Evolutionary conservation across 805 yeast species (phyloP).

Genomic region (Kurtzmaniella fragi): DNA sequence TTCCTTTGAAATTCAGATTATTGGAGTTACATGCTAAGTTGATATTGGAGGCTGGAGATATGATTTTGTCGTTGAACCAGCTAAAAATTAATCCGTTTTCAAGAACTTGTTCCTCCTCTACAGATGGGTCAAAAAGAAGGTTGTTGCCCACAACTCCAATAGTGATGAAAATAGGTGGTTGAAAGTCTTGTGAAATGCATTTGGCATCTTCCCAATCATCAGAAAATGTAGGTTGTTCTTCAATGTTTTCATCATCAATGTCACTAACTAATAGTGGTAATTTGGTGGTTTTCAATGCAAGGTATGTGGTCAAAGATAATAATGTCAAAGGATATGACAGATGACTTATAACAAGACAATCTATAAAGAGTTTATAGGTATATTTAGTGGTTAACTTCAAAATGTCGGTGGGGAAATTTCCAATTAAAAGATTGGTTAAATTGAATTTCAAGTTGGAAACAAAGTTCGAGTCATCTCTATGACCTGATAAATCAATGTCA

Average conservation of each 20-base stretch:
- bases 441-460: slow-evolving; percentile 60
- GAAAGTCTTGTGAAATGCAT: slow-evolving; percentile 43
- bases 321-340: slow-evolving; percentile 78
- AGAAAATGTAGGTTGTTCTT: slow-evolving; percentile 85
- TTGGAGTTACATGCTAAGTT: slow-evolving; percentile 50
- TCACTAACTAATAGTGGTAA: slow-evolving; percentile 70
- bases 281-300: slow-evolving; percentile 74
- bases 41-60: slow-evolving; percentile 70
- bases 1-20: slow-evolving; percentile 49
- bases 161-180: slow-evolving; percentile 75
- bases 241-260: slow-evolving; percentile 66
- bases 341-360: slow-evolving; percentile 72
- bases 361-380: slow-evolving; percentile 72
- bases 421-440: slow-evolving; percentile 48
- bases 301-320: slow-evolving; percentile 71
- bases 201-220: slow-evolving; percentile 75
- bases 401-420: slow-evolving; percentile 47
- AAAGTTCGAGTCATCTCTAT: slow-evolving; percentile 72
- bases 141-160: slow-evolving; percentile 69
- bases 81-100: slow-evolving; percentile 78
- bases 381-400: slow-evolving; percentile 69
- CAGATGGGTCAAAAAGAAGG: slow-evolving; percentile 76
- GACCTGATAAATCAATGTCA: slow-evolving; percentile 77
- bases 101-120: slow-evolving; percentile 82
- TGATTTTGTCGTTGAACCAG: slow-evolving; percentile 62